Evolutionary conservation across 139 green algal genomes (phyloP).

Genomic region (Dunaliella sp.): DNA sequence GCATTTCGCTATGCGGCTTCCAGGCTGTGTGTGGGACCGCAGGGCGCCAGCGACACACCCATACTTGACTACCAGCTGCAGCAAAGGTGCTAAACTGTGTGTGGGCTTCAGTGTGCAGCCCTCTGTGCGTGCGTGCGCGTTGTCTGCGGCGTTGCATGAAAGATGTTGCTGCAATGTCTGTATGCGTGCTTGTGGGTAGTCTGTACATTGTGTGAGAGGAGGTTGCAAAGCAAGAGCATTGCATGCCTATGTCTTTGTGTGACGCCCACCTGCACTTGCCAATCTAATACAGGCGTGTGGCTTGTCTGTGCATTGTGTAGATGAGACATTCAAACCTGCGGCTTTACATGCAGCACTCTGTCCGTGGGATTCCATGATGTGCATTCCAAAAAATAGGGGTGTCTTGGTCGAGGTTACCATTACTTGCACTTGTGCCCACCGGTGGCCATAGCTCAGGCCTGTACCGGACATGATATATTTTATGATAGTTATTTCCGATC

Average conservation of each 20-base stretch:
- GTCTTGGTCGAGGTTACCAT: too few species aligned
- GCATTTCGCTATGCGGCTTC: slow-evolving; percentile 74
- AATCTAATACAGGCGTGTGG: too few species aligned
- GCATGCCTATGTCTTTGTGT: background rate
- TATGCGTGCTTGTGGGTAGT: background rate
- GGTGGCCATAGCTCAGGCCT: too few species aligned
- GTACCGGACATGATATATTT: too few species aligned
- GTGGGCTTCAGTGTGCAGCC: too few species aligned
- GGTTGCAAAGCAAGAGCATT: background rate
- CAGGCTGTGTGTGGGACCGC: slow-evolving; percentile 77
- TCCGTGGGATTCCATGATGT: too few species aligned
- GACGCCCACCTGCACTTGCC: background rate
- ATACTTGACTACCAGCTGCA: slow-evolving; percentile 94
- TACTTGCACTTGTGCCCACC: too few species aligned
- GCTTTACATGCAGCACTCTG: too few species aligned
- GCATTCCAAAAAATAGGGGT: too few species aligned
- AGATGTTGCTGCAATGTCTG: background rate
- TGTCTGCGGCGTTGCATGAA: background rate
- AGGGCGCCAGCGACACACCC: slow-evolving; percentile 77
- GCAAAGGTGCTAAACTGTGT: slow-evolving; percentile 62
- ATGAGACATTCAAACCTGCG: too few species aligned
- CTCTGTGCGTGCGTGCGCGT: background rate
- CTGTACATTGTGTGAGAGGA: background rate
- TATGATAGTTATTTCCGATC: too few species aligned
- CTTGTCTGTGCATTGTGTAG: too few species aligned